These are phyloP conservation scores for Tagetes patula DNA, from an alignment of 129 eudicot species.

Conservation along the genomic window DNA sequence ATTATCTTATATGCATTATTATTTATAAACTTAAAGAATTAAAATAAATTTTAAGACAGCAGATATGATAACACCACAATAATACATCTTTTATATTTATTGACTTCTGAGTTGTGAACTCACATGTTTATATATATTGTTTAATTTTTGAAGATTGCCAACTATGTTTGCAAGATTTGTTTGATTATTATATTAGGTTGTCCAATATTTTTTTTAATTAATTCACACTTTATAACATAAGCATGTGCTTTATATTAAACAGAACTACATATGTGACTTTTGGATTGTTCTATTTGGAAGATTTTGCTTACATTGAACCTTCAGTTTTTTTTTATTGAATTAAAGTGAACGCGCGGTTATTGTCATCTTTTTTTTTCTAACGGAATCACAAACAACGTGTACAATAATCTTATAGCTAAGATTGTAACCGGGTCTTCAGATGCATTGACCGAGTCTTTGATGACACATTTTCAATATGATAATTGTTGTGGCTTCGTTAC, in stretches of 20 bases:
- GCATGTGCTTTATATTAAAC: not conserved
- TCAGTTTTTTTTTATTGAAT: not conserved
- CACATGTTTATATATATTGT: not conserved
- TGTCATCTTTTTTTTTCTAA: not conserved
- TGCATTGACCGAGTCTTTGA: too few relatives aligned
- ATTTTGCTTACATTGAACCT: not conserved
- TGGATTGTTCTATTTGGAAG: constrained; percentile 1
- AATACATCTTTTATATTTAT: not conserved
- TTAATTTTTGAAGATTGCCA: not conserved
- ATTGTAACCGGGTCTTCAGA: too few relatives aligned
- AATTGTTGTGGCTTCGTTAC: too few relatives aligned
- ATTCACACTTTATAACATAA: not conserved
- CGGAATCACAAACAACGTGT: not conserved
- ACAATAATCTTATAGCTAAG: too few relatives aligned
- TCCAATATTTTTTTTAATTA: too few relatives aligned
- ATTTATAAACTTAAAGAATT: not conserved
- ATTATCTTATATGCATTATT: too few relatives aligned
- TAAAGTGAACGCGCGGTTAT: not conserved
- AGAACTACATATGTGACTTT: not conserved
- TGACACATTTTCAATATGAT: too few relatives aligned
- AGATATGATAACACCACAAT: not conserved
- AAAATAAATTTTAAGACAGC: not conserved
- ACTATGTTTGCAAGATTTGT: not conserved
- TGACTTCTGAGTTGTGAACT: not conserved
- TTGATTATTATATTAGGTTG: not conserved